Conservation (phyloP, 163 green algal species). For the Scenedesmus sp. region DNA sequence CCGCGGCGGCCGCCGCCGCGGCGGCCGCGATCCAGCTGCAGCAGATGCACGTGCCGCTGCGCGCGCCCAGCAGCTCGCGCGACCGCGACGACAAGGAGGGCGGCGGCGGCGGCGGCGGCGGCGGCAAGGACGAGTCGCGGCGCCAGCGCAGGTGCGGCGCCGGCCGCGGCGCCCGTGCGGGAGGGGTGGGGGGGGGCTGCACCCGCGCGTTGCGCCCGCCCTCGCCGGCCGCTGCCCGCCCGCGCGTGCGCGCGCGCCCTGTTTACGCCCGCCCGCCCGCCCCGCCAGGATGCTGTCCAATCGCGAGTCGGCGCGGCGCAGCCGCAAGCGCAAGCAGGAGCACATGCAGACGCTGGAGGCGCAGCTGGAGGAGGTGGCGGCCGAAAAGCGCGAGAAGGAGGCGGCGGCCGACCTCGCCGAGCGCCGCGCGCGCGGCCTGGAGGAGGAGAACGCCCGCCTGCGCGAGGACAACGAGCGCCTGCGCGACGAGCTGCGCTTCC, state of each 20-base stretch:
- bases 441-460: slow-evolving; percentile 68
- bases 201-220: too few species aligned
- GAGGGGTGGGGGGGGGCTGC: too few species aligned
- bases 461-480: slow-evolving; percentile 69
- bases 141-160: slow-evolving; percentile 39
- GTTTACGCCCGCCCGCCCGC: neutral
- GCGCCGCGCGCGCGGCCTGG: slow-evolving; percentile 36
- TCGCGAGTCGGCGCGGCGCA: slow-evolving; percentile 86
- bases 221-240: too few species aligned
- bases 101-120: too few species aligned
- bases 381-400: slow-evolving; percentile 16
- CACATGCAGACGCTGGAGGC: slow-evolving; percentile 82
- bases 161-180: too few species aligned
- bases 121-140: slow-evolving; percentile 25
- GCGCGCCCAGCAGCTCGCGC: neutral
- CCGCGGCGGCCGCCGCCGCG: slow-evolving; percentile 31
- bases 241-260: too few species aligned
- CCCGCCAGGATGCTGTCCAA: slow-evolving; percentile 90
- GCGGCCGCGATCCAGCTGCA: slow-evolving; percentile 56
- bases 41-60: slow-evolving; percentile 30
- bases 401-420: neutral
- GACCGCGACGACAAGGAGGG: neutral
- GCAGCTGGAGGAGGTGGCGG: slow-evolving; percentile 54
- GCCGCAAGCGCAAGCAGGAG: slow-evolving; percentile 90
- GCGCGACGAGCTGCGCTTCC: slow-evolving; percentile 62